Conservation (phyloP, 106 monocot genomes). For the Dendrobium huoshanense region DNA sequence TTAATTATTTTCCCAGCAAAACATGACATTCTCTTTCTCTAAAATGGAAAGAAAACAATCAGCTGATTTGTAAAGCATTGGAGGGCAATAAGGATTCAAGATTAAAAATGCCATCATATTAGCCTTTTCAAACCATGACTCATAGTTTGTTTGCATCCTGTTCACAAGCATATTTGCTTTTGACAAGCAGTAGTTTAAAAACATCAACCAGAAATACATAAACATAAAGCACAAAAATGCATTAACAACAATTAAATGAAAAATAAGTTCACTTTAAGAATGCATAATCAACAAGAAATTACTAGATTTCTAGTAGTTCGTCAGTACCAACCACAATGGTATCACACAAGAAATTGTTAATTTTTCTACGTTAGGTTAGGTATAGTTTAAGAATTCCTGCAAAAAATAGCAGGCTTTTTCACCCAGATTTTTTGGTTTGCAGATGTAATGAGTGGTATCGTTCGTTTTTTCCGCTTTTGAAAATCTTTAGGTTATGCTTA, state of each 20-base stretch:
- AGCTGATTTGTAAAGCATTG: constrained; percentile 1
- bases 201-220: not conserved
- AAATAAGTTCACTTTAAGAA: not conserved
- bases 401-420: not conserved
- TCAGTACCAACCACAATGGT: not conserved
- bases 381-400: not conserved
- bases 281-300: not conserved
- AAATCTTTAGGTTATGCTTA: not conserved
- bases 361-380: not conserved
- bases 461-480: no score
- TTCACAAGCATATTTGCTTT: not conserved
- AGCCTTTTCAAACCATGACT: not conserved
- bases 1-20: not conserved
- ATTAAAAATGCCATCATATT: not conserved
- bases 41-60: not conserved
- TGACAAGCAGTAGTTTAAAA: not conserved
- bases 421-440: not conserved
- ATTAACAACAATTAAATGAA: not conserved
- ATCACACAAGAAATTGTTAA: not conserved
- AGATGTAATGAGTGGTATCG: not conserved
- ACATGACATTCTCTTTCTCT: not conserved
- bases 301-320: not conserved
- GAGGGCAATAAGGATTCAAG: not conserved
- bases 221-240: constrained; percentile 1
- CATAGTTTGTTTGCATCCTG: not conserved